Conservation (phyloP, 2,329 filamentous ascomycete species). For the Gliomastix tumulicola region DNA sequence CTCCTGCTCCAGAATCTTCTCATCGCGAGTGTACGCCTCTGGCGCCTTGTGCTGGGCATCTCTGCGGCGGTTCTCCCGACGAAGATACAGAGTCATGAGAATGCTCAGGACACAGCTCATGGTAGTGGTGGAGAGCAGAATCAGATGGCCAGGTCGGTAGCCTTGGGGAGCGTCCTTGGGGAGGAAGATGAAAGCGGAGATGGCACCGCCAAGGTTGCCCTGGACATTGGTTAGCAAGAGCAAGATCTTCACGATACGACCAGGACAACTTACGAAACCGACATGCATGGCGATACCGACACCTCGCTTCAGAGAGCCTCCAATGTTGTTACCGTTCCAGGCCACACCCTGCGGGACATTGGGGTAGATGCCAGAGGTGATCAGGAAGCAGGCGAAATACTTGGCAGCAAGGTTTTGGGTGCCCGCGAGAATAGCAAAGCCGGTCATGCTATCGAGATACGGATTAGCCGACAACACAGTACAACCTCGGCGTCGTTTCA, state of each 20-base stretch:
- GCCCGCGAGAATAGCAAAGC: constrained; percentile 22
- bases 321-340: constrained; percentile 55
- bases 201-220: constrained; percentile 27
- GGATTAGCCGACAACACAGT: neutral
- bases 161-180: constrained; percentile 38
- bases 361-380: constrained; percentile 35
- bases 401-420: constrained; percentile 29
- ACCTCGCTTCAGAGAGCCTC: constrained; percentile 44
- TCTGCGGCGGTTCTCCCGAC: constrained; percentile 47
- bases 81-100: constrained; percentile 51
- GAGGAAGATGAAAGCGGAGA: constrained; percentile 24
- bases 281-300: constrained; percentile 51
- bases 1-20: constrained; percentile 44
- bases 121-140: constrained; percentile 47
- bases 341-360: constrained; percentile 48
- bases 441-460: constrained; percentile 15
- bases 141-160: constrained; percentile 53
- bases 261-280: constrained; percentile 28
- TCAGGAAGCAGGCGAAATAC: constrained; percentile 40
- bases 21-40: constrained; percentile 43
- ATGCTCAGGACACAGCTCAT: constrained; percentile 43
- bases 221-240: too few species aligned
- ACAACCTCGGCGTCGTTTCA: too few species aligned
- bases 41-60: constrained; percentile 39
- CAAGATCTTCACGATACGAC: too few species aligned